Conservation (phyloP, 2,329 filamentous ascomycete species). For the Neonectria faginata region DNA sequence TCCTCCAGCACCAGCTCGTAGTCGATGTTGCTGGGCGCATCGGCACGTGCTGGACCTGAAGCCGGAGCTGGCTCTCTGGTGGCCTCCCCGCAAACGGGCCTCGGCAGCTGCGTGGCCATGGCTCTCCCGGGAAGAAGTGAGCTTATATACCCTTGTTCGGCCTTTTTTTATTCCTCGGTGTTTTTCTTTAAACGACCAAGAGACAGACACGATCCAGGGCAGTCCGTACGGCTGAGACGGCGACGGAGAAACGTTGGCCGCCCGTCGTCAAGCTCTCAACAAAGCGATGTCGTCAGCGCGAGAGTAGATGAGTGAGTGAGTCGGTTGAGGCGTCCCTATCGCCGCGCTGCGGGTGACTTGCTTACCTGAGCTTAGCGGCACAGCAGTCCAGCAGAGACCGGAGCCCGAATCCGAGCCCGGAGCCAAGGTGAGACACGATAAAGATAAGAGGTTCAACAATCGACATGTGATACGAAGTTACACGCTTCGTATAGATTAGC, state of each 20-base stretch:
- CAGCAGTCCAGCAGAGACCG: conserved; percentile 3
- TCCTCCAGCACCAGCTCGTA: conserved; percentile 59
- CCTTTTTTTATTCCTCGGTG: not conserved
- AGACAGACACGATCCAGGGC: not conserved
- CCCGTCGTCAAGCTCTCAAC: not conserved
- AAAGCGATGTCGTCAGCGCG: conserved; percentile 10
- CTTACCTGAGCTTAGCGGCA: conserved; percentile 23
- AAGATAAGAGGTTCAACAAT: not conserved
- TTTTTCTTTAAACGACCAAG: no score
- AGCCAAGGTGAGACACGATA: not conserved
- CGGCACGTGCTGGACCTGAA: conserved; percentile 8
- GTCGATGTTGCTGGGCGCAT: conserved; percentile 24
- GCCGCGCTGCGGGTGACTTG: conserved; percentile 3
- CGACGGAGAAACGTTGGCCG: not conserved
- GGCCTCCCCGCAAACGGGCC: conserved; percentile 23
- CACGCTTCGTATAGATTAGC: no score
- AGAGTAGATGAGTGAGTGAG: conserved; percentile 5
- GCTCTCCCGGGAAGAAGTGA: not conserved
- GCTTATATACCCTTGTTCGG: not conserved
- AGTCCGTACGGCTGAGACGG: not conserved
- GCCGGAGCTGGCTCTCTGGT: conserved; percentile 16
- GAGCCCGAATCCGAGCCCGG: not conserved
- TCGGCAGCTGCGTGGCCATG: conserved; percentile 24
- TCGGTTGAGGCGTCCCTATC: conserved; percentile 10
- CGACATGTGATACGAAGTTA: not conserved